These are phyloP conservation scores for Cladosporium sp. DNA, from an alignment of 2,329 filamentous ascomycete genomes.

Conservation along the genomic window DNA sequence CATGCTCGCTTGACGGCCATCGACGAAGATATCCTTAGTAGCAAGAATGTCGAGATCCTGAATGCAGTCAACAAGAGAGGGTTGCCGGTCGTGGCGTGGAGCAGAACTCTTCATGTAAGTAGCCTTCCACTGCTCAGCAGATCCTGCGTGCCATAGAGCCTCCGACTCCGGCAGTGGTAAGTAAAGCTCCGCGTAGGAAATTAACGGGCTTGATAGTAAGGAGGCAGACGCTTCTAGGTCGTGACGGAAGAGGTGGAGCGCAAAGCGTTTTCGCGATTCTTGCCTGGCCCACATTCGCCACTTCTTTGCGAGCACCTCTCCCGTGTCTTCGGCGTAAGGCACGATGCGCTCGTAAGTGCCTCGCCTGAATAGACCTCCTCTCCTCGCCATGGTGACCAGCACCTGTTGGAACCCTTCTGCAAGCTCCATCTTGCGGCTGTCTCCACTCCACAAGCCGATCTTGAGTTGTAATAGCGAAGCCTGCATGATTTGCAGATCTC, in stretches of 20 bases:
- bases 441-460: constrained; percentile 53
- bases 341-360: constrained; percentile 38
- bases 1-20: constrained; percentile 51
- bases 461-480: constrained; percentile 46
- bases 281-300: constrained; percentile 60
- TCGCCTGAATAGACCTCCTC: constrained; percentile 53
- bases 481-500: constrained; percentile 48
- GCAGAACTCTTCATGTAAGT: constrained; percentile 44
- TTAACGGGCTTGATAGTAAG: constrained; percentile 56
- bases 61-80: constrained; percentile 51
- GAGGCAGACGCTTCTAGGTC: constrained; percentile 64
- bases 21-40: constrained; percentile 46
- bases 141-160: constrained; percentile 60
- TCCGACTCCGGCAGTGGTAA: constrained; percentile 58
- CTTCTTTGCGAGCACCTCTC: constrained; percentile 53
- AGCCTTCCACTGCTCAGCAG: constrained; percentile 59
- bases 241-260: constrained; percentile 58
- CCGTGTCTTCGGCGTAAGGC: constrained; percentile 50
- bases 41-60: constrained; percentile 51
- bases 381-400: constrained; percentile 48
- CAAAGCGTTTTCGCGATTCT: constrained; percentile 63
- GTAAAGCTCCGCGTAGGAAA: constrained; percentile 64
- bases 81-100: constrained; percentile 36
- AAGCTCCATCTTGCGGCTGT: constrained; percentile 54
- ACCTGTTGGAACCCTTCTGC: constrained; percentile 53